These are phyloP conservation scores for Albugo laibachii DNA, from an alignment of 352 stramenopile species.

Conservation along the genomic window DNA sequence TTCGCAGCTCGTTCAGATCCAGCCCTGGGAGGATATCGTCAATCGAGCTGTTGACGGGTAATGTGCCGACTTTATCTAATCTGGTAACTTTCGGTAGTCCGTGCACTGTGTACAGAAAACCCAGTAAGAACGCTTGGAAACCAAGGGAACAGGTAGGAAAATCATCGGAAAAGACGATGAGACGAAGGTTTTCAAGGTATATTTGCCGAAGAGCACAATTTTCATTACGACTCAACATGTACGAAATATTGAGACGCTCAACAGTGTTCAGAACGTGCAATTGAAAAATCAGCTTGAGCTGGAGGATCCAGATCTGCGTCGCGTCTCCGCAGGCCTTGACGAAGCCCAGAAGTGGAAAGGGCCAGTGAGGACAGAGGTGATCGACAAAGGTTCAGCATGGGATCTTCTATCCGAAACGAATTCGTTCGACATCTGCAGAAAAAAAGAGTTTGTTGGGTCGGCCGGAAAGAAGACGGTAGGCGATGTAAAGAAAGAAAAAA, in stretches of 20 bases:
- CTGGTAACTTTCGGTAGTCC: background rate
- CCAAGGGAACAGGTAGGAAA: background rate
- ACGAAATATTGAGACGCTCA: background rate
- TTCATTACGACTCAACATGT: background rate
- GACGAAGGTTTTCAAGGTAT: background rate
- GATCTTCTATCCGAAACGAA: no score
- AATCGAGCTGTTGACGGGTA: constrained; percentile 1
- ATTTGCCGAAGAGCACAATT: background rate
- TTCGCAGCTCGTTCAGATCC: no score
- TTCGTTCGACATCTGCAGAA: no score
- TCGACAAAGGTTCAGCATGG: no score
- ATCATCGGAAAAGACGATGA: background rate
- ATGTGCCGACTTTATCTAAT: background rate
- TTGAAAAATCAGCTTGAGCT: background rate
- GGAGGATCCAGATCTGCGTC: background rate
- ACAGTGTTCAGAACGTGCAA: background rate
- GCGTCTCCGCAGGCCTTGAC: no score
- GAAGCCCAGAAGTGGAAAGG: no score
- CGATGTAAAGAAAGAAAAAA: no score
- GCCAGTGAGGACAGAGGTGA: no score
- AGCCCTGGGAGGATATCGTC: no score
- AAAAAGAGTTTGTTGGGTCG: no score
- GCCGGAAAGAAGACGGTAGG: no score
- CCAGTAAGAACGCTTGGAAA: background rate
- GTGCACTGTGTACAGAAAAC: background rate